Evolutionary conservation across 1,284 basidiomycete genomes (phyloP), one percentile per base, ranked within the genome.

Genomic region (Pseudozyma tsukubaensis): DNA sequence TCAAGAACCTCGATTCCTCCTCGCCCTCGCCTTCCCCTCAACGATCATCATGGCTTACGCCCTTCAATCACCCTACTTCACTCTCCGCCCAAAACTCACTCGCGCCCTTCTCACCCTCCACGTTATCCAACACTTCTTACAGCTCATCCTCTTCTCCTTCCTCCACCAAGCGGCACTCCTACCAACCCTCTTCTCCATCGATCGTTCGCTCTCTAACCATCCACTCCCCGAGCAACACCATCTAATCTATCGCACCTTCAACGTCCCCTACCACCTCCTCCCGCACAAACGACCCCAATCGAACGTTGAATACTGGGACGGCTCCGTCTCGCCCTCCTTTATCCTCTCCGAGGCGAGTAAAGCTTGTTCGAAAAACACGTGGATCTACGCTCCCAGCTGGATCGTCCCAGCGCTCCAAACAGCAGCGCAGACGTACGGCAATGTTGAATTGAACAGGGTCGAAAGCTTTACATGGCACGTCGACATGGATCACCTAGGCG

Each of bases 1-100:
- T 45, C 85, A 85, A 59, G 85, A 85, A 56, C 79, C 84, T 11
- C 79, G 85, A 13, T 85, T 85, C 57, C 73, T 85, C 6, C 58
- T 85, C 0, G 78, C 85, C 0, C 73, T 85, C 18, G 40, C 79
- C 19, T 50, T 84, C 3, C 85, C 85, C 0, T 44, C 54, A n/a
- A 50, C 65, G 3, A 14, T 73, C 57, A 34, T 78, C 47, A 24
- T 79, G 19, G 72, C 77, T 10, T 58, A 58, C 21, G 39, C 59
- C 13, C 49, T 70, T 3, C 50, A 63, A 18, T 53, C 62, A 0
- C 43, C 52, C 7, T 50, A 50, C 49, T 63, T 79, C 32, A 34
- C 35, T 7, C 32, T 53, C 3, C 44, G 51, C 5, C 76, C 76
- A 2, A 40, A 39, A 9, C 55, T 71, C 45, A n/a, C n/a, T 1